Evolutionary conservation across 805 yeast species (phyloP).

Genomic region (Ogataea haglerorum): DNA sequence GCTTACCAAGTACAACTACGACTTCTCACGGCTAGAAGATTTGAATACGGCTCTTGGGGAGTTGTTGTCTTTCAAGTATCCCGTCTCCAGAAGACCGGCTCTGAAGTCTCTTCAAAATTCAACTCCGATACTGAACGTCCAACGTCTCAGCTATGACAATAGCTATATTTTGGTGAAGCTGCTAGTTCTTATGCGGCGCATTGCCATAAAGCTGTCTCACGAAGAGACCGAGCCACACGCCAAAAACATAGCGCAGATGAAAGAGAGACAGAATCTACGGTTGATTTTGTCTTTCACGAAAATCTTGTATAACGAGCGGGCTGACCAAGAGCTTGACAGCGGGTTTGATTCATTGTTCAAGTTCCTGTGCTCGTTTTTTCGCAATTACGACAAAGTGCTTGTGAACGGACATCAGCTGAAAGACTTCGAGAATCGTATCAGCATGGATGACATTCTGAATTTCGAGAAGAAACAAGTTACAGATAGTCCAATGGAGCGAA

Average conservation of each 20-base stretch:
- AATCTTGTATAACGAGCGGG: constrained; percentile 25
- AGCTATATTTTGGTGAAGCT: constrained; percentile 41
- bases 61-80: constrained; percentile 19
- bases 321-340: constrained; percentile 22
- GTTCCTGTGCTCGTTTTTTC: constrained; percentile 25
- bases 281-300: constrained; percentile 33
- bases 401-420: constrained; percentile 18
- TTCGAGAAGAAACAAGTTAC: constrained; percentile 15
- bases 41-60: constrained; percentile 19
- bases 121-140: constrained; percentile 11
- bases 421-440: constrained; percentile 25
- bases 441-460: constrained; percentile 24
- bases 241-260: constrained; percentile 19
- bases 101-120: neutral
- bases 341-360: constrained; percentile 33
- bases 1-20: constrained; percentile 6
- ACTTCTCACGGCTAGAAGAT: constrained; percentile 16
- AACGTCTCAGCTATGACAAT: constrained; percentile 25
- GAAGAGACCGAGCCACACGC: constrained; percentile 28
- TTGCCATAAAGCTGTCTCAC: constrained; percentile 21
- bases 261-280: constrained; percentile 29
- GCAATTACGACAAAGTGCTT: constrained; percentile 19
- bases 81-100: neutral
- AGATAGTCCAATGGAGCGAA: too few species aligned
- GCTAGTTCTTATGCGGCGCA: constrained; percentile 24